Evolutionary conservation across 306 rosid genomes (phyloP).

Genomic region (Rubus parviflorus): DNA sequence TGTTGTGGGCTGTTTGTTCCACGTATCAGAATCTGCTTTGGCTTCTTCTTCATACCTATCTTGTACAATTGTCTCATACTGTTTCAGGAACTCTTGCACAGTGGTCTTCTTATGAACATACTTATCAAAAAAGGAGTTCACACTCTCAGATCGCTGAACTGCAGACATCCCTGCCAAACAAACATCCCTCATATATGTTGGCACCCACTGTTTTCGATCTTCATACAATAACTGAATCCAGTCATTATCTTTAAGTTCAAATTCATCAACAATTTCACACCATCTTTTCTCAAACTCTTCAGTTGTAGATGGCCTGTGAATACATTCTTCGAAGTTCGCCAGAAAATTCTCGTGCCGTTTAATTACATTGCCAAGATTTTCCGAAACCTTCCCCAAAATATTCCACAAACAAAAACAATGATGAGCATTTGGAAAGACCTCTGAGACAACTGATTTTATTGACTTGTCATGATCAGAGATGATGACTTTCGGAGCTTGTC

Average conservation of each 20-base stretch:
- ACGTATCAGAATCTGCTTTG: conserved; percentile 91
- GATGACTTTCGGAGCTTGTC: conserved; percentile 81
- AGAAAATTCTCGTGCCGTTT: conserved; percentile 72
- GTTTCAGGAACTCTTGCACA: conserved; percentile 81
- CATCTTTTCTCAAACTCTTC: conserved; percentile 94
- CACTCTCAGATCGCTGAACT: conserved; percentile 84
- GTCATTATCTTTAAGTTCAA: conserved; percentile 78
- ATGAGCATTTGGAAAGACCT: conserved; percentile 62
- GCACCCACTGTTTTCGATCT: conserved; percentile 86
- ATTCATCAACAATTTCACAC: conserved; percentile 70
- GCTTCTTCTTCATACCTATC: conserved; percentile 99
- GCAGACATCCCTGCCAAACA: conserved; percentile 91
- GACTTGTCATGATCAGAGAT: conserved; percentile 82
- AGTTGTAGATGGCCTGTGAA: conserved; percentile 69
- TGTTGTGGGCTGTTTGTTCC: conserved; percentile 72
- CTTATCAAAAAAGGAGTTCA: conserved; percentile 88
- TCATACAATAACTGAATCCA: conserved; percentile 72
- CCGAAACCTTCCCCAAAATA: conserved; percentile 79
- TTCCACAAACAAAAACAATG: conserved; percentile 86
- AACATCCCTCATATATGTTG: conserved; percentile 68
- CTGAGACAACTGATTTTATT: conserved; percentile 66
- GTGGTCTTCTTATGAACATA: conserved; percentile 91
- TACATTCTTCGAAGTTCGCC: conserved; percentile 84
- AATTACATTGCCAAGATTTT: conserved; percentile 70
- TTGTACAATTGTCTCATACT: conserved; percentile 78